Base-by-base conservation (phyloP, 2,329 filamentous ascomycete genomes). In the Ophiostoma tasmaniense region DNA sequence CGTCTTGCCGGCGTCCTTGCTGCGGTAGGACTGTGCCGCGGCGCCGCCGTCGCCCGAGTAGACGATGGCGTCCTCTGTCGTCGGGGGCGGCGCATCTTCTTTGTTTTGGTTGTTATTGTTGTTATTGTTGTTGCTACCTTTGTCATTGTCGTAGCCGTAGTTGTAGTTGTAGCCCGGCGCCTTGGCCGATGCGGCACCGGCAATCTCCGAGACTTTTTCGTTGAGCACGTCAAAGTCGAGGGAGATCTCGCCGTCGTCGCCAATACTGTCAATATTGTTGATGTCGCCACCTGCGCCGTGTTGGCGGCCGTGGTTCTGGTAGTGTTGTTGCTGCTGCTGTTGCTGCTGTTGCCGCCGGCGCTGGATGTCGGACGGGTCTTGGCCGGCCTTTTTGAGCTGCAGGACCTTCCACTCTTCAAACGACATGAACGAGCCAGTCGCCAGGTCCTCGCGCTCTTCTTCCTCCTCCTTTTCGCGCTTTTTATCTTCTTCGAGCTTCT, bases 351-450 rank as follows among this genome's bases (percentile, higher is more conserved):
- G 73, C 82, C 87, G 76, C 81, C 90, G 76, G 84, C 84, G 78
- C 84, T 88, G 78, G 84, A 91, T 73, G 80, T 90, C 76, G 81
- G 92, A 78, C 6, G 82, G 81, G 68, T 87, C 84, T 75, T 97
- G 94, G 14, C 92, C 94, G 3, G 87, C 89, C 76, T 92, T 91
- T 67, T 89, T 91, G 22, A 98, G 81, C 80, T 96, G 97, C 82
- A 93, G 90, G 75, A 90, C 92, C 80, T 97, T 98, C 95, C 95
- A 99, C 75, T 98, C 94, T 77, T 98, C 95, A 74, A 99, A 99
- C 0, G 95, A 97, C 74, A 98, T 87, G 77, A 98, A 98, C 7
- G 93, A 89, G 65, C 78, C 78, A 1, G 80, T 79, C 64, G 79
- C 79, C 64, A 89, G 86, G 73, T 91, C 90, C 25, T 20, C 76